phyloP scores from a whole-genome alignment of 768 basidiomycete species.

The Naganishia friedmannii region DNA sequence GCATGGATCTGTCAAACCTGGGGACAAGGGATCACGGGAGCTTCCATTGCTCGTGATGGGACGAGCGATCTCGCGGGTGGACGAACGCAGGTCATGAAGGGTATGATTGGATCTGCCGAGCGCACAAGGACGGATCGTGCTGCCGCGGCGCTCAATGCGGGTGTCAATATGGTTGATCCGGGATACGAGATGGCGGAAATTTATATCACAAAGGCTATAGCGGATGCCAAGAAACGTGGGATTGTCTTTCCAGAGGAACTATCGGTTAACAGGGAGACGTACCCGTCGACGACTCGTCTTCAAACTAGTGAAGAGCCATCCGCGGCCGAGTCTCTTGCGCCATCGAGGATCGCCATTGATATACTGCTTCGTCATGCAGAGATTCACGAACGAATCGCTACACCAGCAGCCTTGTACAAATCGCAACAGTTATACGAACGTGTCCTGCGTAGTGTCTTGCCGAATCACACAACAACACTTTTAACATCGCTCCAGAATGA shows the following conservation, averaged over 20 bases:
- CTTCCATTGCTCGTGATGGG: constrained; percentile 31
- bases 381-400: constrained; percentile 44
- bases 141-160: neutral
- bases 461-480: neutral
- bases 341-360: constrained; percentile 43
- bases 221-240: constrained; percentile 36
- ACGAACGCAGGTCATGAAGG: constrained; percentile 28
- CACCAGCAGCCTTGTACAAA: constrained; percentile 34
- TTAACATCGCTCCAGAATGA: neutral
- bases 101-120: constrained; percentile 36
- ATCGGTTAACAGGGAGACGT: constrained; percentile 20
- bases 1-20: constrained; percentile 48
- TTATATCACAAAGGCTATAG: constrained; percentile 45
- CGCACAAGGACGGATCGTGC: neutral
- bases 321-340: constrained; percentile 14
- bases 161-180: constrained; percentile 38
- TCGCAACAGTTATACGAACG: constrained; percentile 46
- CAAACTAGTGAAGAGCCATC: no score
- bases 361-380: constrained; percentile 47
- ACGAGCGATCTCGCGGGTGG: constrained; percentile 36
- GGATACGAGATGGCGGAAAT: constrained; percentile 46
- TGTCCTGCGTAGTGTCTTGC: constrained; percentile 33
- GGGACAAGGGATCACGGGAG: constrained; percentile 38
- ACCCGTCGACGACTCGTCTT: neutral
- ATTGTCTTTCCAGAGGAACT: constrained; percentile 43